phyloP scores from a whole-genome alignment of 768 basidiomycete genomes.

The Phlegmacium glaucopus region DNA sequence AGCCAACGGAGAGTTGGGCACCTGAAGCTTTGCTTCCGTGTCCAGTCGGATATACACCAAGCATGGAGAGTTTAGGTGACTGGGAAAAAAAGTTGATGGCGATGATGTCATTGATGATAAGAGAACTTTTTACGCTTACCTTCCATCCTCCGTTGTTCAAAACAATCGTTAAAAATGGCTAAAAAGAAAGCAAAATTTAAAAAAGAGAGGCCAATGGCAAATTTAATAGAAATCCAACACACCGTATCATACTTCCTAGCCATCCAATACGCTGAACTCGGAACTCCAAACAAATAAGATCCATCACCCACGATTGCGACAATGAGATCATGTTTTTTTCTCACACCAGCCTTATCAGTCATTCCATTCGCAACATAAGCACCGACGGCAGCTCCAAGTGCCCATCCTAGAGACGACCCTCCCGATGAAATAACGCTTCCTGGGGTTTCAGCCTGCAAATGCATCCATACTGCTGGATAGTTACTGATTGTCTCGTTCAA shows the following conservation, averaged over 20 bases:
- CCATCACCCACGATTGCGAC: slow-evolving; percentile 68
- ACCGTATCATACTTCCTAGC: slow-evolving; percentile 67
- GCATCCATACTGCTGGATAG: slow-evolving; percentile 51
- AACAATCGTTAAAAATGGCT: slow-evolving; percentile 71
- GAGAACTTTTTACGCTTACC: slow-evolving; percentile 30
- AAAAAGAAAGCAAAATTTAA: neutral
- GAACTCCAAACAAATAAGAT: slow-evolving; percentile 63
- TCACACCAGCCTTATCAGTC: neutral
- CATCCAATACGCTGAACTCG: slow-evolving; percentile 70
- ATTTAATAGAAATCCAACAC: slow-evolving; percentile 13
- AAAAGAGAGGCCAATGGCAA: neutral
- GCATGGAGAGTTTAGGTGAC: slow-evolving; percentile 63
- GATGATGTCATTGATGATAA: neutral
- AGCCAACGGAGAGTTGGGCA: slow-evolving; percentile 54
- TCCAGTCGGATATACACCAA: slow-evolving; percentile 60
- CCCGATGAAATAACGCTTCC: slow-evolving; percentile 56
- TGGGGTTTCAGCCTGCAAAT: slow-evolving; percentile 48
- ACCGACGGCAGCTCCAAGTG: slow-evolving; percentile 62
- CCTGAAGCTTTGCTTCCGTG: slow-evolving; percentile 45
- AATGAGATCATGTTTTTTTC: slow-evolving; percentile 46
- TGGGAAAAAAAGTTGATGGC: slow-evolving; percentile 14
- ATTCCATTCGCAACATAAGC: slow-evolving; percentile 45
- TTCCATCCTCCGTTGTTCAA: slow-evolving; percentile 75
- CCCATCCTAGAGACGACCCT: slow-evolving; percentile 68
- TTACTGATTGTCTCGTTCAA: slow-evolving; percentile 68